These are phyloP conservation scores for Tritrichomonas musculus DNA, from an alignment of 208 protist species.

Conservation along the genomic window DNA sequence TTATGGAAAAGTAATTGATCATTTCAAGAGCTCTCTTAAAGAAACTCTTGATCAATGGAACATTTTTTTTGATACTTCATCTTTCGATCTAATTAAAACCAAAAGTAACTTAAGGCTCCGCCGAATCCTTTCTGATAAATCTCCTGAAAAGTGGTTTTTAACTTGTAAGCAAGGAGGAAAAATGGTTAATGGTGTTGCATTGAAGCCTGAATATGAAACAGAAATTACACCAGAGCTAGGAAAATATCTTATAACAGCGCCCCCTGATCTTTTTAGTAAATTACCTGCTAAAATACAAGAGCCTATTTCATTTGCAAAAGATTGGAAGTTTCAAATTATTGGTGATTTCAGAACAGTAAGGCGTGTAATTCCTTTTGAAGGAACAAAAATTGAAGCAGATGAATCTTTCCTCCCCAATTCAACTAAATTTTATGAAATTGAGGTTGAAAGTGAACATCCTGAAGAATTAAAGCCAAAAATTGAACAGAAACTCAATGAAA, in stretches of 20 bases:
- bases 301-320: not conserved
- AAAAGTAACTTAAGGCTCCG: not conserved
- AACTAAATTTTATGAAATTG: not conserved
- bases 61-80: not conserved
- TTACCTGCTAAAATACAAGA: not conserved
- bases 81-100: not conserved
- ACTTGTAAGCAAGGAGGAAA: not conserved
- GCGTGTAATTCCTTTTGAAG: not conserved
- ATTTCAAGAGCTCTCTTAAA: not conserved
- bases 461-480: not conserved
- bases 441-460: not conserved
- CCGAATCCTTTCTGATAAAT: not conserved
- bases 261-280: not conserved
- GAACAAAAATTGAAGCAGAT: not conserved
- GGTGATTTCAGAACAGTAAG: not conserved
- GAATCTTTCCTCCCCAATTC: not conserved
- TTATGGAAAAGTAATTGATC: not conserved
- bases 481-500: not conserved
- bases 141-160: not conserved
- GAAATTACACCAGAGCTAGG: not conserved
- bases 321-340: not conserved
- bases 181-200: not conserved
- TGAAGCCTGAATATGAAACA: not conserved
- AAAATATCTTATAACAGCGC: not conserved
- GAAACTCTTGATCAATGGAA: not conserved